Evolutionary conservation across 805 yeast species (phyloP), one percentile per base, ranked within the genome.

Genomic region (Candida stauntonica): DNA sequence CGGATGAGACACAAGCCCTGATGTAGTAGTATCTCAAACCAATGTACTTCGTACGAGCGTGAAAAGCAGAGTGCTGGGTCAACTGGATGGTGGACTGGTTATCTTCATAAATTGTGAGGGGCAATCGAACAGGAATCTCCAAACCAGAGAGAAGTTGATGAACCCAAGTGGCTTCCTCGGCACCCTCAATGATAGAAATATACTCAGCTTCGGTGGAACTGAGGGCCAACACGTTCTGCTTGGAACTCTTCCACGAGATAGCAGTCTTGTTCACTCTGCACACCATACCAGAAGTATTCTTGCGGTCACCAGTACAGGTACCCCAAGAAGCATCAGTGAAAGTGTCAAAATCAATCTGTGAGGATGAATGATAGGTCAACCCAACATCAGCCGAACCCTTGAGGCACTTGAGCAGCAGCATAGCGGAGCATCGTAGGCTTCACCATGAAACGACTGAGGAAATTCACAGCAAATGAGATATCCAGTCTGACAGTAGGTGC

Each of bases 151-250:
- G 14, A 8, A n/a, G 6, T 6, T 26, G 12, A 9, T 26, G 12
- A 6, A 26, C 12, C 28, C 28, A 26, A 6, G 15, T 11, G 15
- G 15, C 28, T 14, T 26, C 28, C 12, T 27, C 29, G 7, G 31
- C 19, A 1, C 24, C 24, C 19, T 36, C 39, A 15, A 31, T 30
- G 11, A 31, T 6, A n/a, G 39, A 31, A n/a, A 36, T 26, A 16
- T 18, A 36, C 28, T 36, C 39, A 15, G 41, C 37, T 29, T 39
- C 42, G 5, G 38, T 27, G 11, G 33, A 24, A 9, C 30, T 26
- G 21, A 39, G 24, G 6, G 42, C 42, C 26, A 33, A 28, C 11
- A 29, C 23, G 2, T 26, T 11, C 26, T 39, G 38, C n/a, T 15
- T 16, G 21, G n/a, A 23, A n/a, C 38, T 23, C 17, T 24, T 39